phyloP scores from a whole-genome alignment of 352 stramenopile species.

The Phytophthora hibernalis region DNA sequence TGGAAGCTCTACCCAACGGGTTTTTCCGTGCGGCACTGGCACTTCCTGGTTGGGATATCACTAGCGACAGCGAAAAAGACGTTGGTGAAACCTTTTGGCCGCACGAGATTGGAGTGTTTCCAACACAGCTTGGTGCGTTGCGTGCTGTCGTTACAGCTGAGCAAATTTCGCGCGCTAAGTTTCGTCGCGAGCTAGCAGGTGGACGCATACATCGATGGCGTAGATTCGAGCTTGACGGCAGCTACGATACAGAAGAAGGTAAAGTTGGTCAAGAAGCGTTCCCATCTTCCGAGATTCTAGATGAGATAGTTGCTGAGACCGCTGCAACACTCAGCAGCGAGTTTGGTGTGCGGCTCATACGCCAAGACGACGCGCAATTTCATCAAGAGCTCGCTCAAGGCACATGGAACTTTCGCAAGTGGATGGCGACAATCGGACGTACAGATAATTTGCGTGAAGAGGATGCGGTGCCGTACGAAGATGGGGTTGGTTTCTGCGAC shows the following conservation, averaged over 20 bases:
- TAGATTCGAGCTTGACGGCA: slow-evolving; percentile 1
- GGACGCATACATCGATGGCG: slow-evolving; percentile 29
- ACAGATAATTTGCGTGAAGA: slow-evolving; percentile 56
- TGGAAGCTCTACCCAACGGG: slow-evolving; percentile 69
- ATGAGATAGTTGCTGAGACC: slow-evolving; percentile 60
- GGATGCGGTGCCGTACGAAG: slow-evolving; percentile 41
- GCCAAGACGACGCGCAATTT: slow-evolving; percentile 50
- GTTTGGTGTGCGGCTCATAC: slow-evolving; percentile 50
- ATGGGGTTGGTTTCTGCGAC: slow-evolving; percentile 1
- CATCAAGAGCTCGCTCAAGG: slow-evolving; percentile 42
- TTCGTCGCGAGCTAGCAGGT: slow-evolving; percentile 52
- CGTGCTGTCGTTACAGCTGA: slow-evolving; percentile 71
- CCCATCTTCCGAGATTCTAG: slow-evolving; percentile 45
- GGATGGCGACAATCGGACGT: slow-evolving; percentile 55
- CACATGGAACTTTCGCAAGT: slow-evolving; percentile 50
- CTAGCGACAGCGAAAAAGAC: slow-evolving; percentile 12
- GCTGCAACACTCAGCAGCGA: slow-evolving; percentile 47
- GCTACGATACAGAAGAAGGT: not conserved
- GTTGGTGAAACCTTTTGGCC: slow-evolving; percentile 45
- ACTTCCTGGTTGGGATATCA: slow-evolving; percentile 39
- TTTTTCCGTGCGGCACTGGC: slow-evolving; percentile 64
- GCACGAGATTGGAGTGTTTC: slow-evolving; percentile 58
- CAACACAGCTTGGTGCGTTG: slow-evolving; percentile 59
- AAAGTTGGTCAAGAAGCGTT: slow-evolving; percentile 32
- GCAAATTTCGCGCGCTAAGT: slow-evolving; percentile 54